These are phyloP conservation scores for Trichosporon sp. DNA, from an alignment of 1,284 basidiomycete genomes.

Conservation along the genomic window DNA sequence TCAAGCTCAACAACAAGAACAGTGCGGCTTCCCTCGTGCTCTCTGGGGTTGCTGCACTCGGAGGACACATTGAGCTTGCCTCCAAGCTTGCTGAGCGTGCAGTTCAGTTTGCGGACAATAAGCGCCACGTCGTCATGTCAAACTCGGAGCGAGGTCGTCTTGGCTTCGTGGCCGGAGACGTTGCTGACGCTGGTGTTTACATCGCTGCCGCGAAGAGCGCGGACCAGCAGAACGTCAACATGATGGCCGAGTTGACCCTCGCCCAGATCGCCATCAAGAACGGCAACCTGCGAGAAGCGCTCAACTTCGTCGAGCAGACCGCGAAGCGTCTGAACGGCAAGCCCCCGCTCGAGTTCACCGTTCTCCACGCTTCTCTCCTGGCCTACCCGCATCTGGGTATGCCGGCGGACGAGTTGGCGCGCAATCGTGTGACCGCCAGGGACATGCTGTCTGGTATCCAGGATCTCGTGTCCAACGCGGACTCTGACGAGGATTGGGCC, in stretches of 20 bases:
- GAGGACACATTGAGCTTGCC: conserved; percentile 62
- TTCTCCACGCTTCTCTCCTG: conserved; percentile 84
- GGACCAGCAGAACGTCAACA: conserved; percentile 64
- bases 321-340: conserved; percentile 53
- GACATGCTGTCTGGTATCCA: conserved; percentile 77
- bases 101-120: conserved; percentile 86
- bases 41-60: conserved; percentile 41
- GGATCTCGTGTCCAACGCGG: conserved; percentile 64
- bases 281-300: conserved; percentile 65
- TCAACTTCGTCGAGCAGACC: conserved; percentile 79
- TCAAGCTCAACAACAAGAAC: conserved; percentile 51
- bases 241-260: conserved; percentile 76
- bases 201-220: conserved; percentile 74
- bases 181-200: conserved; percentile 68
- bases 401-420: conserved; percentile 68
- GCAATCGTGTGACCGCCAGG: conserved; percentile 73
- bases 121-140: conserved; percentile 79
- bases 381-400: conserved; percentile 76
- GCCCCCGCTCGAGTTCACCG: conserved; percentile 70
- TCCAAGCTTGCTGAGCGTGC: conserved; percentile 88
- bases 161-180: conserved; percentile 68
- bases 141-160: conserved; percentile 73
- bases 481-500: conserved; percentile 50
- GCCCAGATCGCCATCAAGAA: conserved; percentile 83
- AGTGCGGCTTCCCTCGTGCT: conserved; percentile 46